Conservation (phyloP, 495 filamentous ascomycete species). For the Chaetomium fimeti region DNA sequence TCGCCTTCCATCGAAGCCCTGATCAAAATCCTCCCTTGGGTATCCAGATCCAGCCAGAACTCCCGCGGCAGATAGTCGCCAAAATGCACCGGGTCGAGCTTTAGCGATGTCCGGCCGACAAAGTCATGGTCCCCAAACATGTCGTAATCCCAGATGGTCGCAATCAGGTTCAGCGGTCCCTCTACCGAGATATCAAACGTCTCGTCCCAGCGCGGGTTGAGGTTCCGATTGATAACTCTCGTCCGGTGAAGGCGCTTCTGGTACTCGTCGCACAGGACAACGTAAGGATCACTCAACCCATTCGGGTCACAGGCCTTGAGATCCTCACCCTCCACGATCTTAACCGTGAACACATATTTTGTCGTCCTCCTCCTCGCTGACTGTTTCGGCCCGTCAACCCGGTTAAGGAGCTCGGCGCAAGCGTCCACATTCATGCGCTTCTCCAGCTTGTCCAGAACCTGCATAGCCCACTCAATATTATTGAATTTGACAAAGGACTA, state of each 20-base stretch:
- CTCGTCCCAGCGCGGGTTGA: conserved; percentile 98
- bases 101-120: conserved; percentile 89
- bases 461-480: conserved; percentile 90
- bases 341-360: conserved; percentile 97
- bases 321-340: conserved; percentile 98
- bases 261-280: conserved; percentile 95
- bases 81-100: conserved; percentile 92
- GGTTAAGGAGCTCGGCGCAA: conserved; percentile 77
- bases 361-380: conserved; percentile 59
- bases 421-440: conserved; percentile 89
- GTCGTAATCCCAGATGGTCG: conserved; percentile 99
- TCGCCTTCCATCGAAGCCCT: conserved; percentile 98
- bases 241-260: conserved; percentile 97
- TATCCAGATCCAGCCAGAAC: conserved; percentile 97
- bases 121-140: conserved; percentile 96
- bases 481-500: conserved; percentile 97
- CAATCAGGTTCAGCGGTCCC: conserved; percentile 88
- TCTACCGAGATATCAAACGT: conserved; percentile 92
- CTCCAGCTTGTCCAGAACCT: conserved; percentile 87
- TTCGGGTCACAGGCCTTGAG: conserved; percentile 95
- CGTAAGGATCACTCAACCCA: conserved; percentile 93
- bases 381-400: conserved; percentile 52
- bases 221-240: conserved; percentile 81
- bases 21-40: conserved; percentile 84
- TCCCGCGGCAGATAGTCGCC: conserved; percentile 91